A percentile compares a stretch with the other conserved stretches of the same genome.
Evolutionary conservation across 2,329 filamentous ascomycete genomes (phyloP).

Genomic region (Fusarium dlaminii): DNA sequence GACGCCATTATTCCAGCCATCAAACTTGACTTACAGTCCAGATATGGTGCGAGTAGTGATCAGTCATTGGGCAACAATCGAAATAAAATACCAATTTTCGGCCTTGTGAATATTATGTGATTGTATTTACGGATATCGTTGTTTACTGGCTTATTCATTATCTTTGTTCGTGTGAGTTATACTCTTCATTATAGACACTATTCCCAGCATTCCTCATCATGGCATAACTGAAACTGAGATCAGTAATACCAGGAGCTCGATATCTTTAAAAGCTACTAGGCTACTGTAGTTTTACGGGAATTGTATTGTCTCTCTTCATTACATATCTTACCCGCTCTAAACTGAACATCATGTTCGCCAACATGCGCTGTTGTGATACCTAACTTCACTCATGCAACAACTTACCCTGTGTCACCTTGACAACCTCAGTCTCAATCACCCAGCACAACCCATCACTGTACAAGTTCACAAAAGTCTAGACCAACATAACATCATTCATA

Average conservation of each 20-base stretch:
- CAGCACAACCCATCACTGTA: not conserved
- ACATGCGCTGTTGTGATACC: not conserved
- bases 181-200: not conserved
- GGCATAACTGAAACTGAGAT: fast-evolving
- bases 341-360: not conserved
- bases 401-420: conserved; percentile 17
- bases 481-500: not conserved
- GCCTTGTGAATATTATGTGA: not conserved
- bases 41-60: no score
- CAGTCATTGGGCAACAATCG: not conserved
- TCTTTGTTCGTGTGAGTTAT: no score
- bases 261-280: not conserved
- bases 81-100: not conserved
- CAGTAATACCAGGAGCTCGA: not conserved
- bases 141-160: not conserved
- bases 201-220: no score
- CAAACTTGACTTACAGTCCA: not conserved
- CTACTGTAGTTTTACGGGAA: not conserved
- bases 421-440: not conserved
- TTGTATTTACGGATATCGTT: not conserved
- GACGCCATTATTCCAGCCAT: conserved; percentile 2
- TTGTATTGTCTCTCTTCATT: no score
- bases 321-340: no score
- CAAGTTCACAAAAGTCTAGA: not conserved
- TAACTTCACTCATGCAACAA: not conserved